These are phyloP conservation scores for Fulvia fulva DNA, from an alignment of 2,329 filamentous ascomycete species.

Conservation along the genomic window DNA sequence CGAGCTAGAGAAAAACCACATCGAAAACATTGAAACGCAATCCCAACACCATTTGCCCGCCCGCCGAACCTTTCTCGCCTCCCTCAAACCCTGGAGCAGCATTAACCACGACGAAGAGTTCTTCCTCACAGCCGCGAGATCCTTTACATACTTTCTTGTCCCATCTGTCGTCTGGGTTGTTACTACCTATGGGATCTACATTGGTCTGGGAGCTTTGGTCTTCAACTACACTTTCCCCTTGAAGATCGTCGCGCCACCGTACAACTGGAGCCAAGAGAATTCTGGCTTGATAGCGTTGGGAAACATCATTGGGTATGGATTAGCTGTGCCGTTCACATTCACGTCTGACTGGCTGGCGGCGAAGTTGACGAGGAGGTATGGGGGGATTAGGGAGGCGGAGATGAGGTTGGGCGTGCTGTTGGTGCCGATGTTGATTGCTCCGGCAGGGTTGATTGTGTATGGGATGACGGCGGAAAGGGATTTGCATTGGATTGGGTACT, in stretches of 20 bases:
- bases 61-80: constrained; percentile 29
- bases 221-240: constrained; percentile 40
- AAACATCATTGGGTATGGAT: constrained; percentile 34
- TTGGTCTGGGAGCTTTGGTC: constrained; percentile 36
- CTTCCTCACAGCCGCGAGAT: constrained; percentile 35
- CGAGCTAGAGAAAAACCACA: not conserved
- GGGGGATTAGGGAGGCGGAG: constrained; percentile 30
- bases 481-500: constrained; percentile 38
- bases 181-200: constrained; percentile 38
- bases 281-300: constrained; percentile 32
- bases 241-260: constrained; percentile 23
- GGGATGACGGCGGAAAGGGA: constrained; percentile 33
- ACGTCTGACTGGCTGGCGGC: constrained; percentile 31
- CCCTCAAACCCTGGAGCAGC: constrained; percentile 33
- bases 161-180: constrained; percentile 38
- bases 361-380: constrained; percentile 28
- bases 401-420: constrained; percentile 34
- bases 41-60: constrained; percentile 25
- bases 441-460: constrained; percentile 35
- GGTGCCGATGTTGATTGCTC: constrained; percentile 35
- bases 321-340: constrained; percentile 34
- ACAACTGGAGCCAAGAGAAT: constrained; percentile 20
- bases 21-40: constrained; percentile 28
- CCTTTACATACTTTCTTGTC: constrained; percentile 37
- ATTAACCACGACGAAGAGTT: constrained; percentile 34